Percentiles rank a stretch among this genome's conserved stretches.
Evolutionary conservation across 306 rosid genomes (phyloP).

Genomic region (Cicer arietinum): DNA sequence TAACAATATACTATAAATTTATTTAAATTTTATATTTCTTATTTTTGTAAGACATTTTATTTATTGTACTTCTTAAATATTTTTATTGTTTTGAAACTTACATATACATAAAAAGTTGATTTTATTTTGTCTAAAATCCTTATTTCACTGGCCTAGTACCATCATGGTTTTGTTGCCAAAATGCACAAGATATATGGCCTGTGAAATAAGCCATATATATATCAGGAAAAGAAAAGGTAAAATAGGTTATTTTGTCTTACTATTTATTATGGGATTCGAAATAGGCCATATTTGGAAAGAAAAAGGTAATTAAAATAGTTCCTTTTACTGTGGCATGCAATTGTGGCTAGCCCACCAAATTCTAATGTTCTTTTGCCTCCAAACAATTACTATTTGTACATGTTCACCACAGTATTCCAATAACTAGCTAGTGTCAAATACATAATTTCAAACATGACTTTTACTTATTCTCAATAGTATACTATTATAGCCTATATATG

Average conservation of each 20-base stretch:
- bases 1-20: too few relatives aligned
- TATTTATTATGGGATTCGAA: background rate
- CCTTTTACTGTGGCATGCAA: conserved; percentile 53
- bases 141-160: background rate
- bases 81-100: too few relatives aligned
- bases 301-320: conserved; percentile 12
- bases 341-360: conserved; percentile 31
- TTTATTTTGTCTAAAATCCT: too few relatives aligned
- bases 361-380: background rate
- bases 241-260: conserved; percentile 2
- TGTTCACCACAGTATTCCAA: background rate
- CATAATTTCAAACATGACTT: conserved; percentile 16
- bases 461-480: conserved; percentile 19
- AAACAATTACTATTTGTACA: background rate
- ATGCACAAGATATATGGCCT: conserved; percentile 39
- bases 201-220: conserved; percentile 27
- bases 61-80: too few relatives aligned
- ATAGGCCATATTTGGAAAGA: conserved; percentile 23
- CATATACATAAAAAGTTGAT: too few relatives aligned
- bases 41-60: too few relatives aligned
- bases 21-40: too few relatives aligned
- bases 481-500: background rate
- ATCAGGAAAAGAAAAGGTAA: conserved; percentile 36
- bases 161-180: conserved; percentile 34
- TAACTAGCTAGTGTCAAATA: conserved; percentile 2